phyloP scores from a whole-genome alignment of 2,329 filamentous ascomycete genomes.

The Beauveria varroae region DNA sequence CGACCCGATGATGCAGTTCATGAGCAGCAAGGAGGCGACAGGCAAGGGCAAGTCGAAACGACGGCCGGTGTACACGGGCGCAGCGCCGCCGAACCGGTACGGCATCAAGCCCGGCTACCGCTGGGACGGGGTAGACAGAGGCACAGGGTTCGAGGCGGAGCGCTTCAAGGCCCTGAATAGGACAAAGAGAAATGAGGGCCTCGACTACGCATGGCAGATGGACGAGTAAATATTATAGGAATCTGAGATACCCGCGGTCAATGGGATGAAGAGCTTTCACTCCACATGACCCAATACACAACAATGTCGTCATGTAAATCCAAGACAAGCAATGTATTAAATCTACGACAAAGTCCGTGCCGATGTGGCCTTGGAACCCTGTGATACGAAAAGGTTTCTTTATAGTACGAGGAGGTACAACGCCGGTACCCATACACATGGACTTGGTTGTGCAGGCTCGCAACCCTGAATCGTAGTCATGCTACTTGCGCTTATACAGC shows the following conservation, averaged over 20 bases:
- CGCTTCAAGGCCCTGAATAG: constrained; percentile 84
- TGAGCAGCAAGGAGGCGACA: constrained; percentile 42
- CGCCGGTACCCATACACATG: background rate
- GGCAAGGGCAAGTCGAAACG: constrained; percentile 28
- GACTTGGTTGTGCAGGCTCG: background rate
- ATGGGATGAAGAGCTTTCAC: background rate
- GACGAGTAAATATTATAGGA: constrained; percentile 57
- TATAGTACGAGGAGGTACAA: background rate
- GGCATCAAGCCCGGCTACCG: constrained; percentile 85
- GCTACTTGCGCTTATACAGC: constrained; percentile 26
- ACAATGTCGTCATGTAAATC: background rate
- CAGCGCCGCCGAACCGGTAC: constrained; percentile 84
- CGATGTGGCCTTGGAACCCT: background rate
- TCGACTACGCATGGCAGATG: constrained; percentile 95
- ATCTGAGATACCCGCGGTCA: constrained; percentile 5
- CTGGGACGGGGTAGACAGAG: constrained; percentile 94
- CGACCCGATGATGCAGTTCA: constrained; percentile 80
- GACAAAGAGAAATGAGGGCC: constrained; percentile 63
- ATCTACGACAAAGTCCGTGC: background rate
- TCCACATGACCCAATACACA: background rate
- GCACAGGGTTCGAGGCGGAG: constrained; percentile 89
- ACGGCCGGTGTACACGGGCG: constrained; percentile 68
- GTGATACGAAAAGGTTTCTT: background rate
- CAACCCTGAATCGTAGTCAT: background rate
- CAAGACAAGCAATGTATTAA: background rate